Evolutionary conservation across 129 eudicot species (phyloP), one percentile per base, ranked within the genome.

Genomic region (Smallanthus sonchifolius): DNA sequence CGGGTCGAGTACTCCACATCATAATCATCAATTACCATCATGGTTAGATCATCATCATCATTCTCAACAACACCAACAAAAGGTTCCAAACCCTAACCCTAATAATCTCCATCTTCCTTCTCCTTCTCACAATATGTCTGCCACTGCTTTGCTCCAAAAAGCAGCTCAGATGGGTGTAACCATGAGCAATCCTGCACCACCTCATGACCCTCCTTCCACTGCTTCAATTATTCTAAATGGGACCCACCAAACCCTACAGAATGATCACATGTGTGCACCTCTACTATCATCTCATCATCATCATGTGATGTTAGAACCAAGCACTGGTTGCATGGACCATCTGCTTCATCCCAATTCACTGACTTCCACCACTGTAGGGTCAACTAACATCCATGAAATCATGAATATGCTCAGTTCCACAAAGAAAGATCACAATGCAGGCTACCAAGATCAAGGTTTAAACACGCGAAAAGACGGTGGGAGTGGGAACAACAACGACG

Each of bases 121-220:
- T 20, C 77, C 77, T 47, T 47, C 64, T 19, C 85, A 78, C 36
- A 90, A 62, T 76, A 85, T 87, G 93, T 87, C 93, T 15, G 91
- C 96, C 37, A 87, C 96, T 34, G 96, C 93, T 10, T 67, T 87
- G 81, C 87, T 90, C 6, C 93, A 85, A 79, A 83, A 83, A 73
- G 96, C 96, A 71, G 84, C 92, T 30, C 88, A 87, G 39, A 87
- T 90, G 88, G 96, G 96, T 19, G 96, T 76, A 10, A 85, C 90
- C 36, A 79, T 83, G 81, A 86, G 84, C 67, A 60, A 34, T 56
- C 73, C 76, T 24, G 15, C 37, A 49, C 20, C 62, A 62, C 7
- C 70, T 6, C 28, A 38, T 19, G 20, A 45, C 67, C 56, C 8
- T 55, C 37, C 11, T 54, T 4, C 78, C 3, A 2, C 35, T 74